Evolutionary conservation across 345 rosid species (phyloP).

Genomic region (Citrus mangshanensis): DNA sequence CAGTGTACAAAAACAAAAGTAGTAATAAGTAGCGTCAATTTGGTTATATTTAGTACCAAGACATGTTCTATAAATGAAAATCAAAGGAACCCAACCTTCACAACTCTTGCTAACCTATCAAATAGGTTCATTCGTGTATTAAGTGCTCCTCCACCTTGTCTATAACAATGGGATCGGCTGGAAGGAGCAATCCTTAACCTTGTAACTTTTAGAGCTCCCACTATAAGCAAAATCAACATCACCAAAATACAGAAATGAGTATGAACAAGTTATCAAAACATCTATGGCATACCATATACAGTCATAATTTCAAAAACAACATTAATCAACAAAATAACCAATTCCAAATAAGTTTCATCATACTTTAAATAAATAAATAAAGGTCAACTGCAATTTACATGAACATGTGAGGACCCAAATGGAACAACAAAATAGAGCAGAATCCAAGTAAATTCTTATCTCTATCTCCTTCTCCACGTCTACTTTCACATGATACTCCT

Average conservation of each 20-base stretch:
- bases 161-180: conserved; percentile 22
- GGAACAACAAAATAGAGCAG: neutral
- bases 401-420: neutral
- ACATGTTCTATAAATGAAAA: neutral
- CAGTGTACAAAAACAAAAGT: neutral
- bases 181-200: conserved; percentile 22
- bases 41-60: neutral
- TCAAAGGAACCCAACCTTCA: conserved; percentile 42
- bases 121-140: conserved; percentile 61
- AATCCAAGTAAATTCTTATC: neutral
- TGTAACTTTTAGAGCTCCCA: conserved; percentile 21
- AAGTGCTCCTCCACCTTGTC: conserved; percentile 56
- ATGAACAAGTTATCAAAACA: neutral
- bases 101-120: conserved; percentile 68
- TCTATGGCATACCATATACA: neutral
- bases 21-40: neutral
- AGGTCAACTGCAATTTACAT: neutral
- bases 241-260: neutral
- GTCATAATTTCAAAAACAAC: neutral
- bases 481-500: neutral
- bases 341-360: neutral
- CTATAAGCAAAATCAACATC: conserved; percentile 11
- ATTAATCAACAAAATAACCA: neutral
- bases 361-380: too few relatives aligned
- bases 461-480: neutral